Evolutionary conservation across 192 early-diverging fungal species (phyloP), one percentile per base, ranked within the genome.

Genomic region (Geosiphon pyriformis): DNA sequence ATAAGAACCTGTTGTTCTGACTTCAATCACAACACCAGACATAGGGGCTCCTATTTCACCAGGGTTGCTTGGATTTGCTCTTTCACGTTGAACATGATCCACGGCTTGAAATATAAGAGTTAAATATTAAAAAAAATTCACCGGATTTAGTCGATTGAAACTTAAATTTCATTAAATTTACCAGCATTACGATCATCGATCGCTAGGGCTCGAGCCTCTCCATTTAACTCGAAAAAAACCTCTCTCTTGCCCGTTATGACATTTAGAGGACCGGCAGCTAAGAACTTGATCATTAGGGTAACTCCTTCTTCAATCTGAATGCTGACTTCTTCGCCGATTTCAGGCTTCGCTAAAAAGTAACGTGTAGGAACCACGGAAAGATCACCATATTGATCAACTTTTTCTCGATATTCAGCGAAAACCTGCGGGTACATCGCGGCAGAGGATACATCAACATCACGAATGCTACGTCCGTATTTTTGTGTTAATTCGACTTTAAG

Each of bases 201-300:
- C 63, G 84, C 86, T 34, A 94, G 85, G 54, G 91, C 89, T 72
- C 95, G 84, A 17, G 90, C 90, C 76, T 98, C 95, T 66, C 95
- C 94, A 73, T 98, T 96, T 66, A 98, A 72, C 69, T 89, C 88
- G 81, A 98, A 98, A 87, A 90, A 98, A 25, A 98, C 93, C 70
- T 98, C 95, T 54, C 93, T 83, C 63, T 79, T 83, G 27, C 87
- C 84, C 47, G 78, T 90, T 53, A 80, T 66, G 17, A 86, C 82
- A 60, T 94, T 88, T 67, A 93, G 79, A 34, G 90, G 88, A 33
- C 95, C 95, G 29, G 92, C 85, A 27, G 95, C 95, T 52, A 95
- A 76, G 53, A 90, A 82, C 83, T 92, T 89, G 73, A 98, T 85
- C 68, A 95, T 94, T 50, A 96, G 70, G 15, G 84, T 92, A 82